Percentiles rank a stretch among this genome's conserved stretches.
phyloP scores from a whole-genome alignment of 768 basidiomycete species.

The Fomitopsis serialis region DNA sequence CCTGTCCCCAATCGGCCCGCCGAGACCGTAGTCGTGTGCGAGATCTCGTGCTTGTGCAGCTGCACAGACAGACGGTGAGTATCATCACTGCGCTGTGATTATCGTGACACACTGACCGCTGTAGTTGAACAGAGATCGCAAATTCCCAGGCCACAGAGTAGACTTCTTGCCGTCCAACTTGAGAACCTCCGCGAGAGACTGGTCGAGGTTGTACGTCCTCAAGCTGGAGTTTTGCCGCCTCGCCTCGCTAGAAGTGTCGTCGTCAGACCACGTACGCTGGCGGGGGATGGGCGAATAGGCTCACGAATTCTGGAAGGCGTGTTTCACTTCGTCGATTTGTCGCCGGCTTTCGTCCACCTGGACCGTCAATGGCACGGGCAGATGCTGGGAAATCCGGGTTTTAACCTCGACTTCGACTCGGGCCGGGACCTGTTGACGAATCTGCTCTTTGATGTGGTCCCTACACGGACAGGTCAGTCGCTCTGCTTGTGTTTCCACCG shows the following conservation, averaged over 20 bases:
- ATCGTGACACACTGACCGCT: conserved; percentile 36
- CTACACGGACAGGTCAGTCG: conserved; percentile 18
- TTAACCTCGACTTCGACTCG: conserved; percentile 45
- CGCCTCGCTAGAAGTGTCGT: conserved; percentile 33
- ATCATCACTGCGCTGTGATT: conserved; percentile 1
- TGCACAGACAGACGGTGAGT: not conserved
- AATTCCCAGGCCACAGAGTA: conserved; percentile 41
- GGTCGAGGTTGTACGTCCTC: conserved; percentile 33
- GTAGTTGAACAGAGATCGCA: conserved; percentile 47
- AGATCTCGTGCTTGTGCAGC: not conserved
- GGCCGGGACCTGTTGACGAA: conserved; percentile 33
- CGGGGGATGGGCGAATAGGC: not conserved
- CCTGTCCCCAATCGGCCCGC: conserved; percentile 32
- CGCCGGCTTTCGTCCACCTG: conserved; percentile 39
- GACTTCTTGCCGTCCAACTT: conserved; percentile 44
- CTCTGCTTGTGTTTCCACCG: not conserved
- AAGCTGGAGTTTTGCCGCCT: conserved; percentile 43
- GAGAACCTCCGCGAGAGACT: conserved; percentile 41
- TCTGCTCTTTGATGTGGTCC: conserved; percentile 31
- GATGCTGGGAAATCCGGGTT: conserved; percentile 39
- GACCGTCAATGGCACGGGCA: conserved; percentile 41
- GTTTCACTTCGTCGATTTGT: conserved; percentile 38
- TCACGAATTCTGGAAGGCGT: conserved; percentile 50
- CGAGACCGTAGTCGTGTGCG: conserved; percentile 40
- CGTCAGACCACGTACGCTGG: not conserved